Evolutionary conservation across 148 eudicot species (phyloP).

Genomic region (Silene conica): DNA sequence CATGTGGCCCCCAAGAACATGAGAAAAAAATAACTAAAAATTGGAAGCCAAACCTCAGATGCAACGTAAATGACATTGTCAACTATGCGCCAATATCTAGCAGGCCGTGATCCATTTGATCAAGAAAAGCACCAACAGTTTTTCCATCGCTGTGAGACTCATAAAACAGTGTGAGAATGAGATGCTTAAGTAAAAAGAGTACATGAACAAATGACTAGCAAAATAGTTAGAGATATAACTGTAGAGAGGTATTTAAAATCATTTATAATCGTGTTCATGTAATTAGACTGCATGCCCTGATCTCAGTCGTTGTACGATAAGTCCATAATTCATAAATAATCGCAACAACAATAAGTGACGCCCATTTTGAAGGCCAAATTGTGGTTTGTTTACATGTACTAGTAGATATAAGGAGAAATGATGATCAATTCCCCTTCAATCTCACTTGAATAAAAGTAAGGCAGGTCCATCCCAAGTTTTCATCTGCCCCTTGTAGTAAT

Average conservation of each 20-base stretch:
- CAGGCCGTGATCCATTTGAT: constrained; percentile 97
- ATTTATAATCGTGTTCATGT: too few relatives aligned
- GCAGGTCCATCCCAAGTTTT: constrained; percentile 99
- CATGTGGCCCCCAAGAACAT: constrained; percentile 2
- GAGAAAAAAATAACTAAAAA: constrained; percentile 3
- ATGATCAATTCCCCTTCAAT: background rate
- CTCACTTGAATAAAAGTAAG: constrained; percentile 88
- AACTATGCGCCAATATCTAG: constrained; percentile 93
- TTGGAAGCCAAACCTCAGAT: constrained; percentile 68
- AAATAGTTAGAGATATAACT: constrained; percentile 4
- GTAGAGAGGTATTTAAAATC: background rate
- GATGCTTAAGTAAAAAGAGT: too few relatives aligned
- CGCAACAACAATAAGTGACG: too few relatives aligned
- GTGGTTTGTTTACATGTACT: background rate
- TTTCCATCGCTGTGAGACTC: constrained; percentile 74
- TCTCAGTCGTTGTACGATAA: too few relatives aligned
- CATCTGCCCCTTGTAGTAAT: too few relatives aligned
- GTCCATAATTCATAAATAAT: too few relatives aligned
- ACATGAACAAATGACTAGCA: too few relatives aligned
- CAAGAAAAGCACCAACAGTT: constrained; percentile 98
- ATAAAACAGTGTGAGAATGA: too few relatives aligned
- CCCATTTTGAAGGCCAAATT: background rate
- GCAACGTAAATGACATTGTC: constrained; percentile 98
- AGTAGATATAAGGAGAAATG: background rate
- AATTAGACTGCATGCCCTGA: too few relatives aligned